Percentiles rank a stretch among this genome's conserved stretches.
Evolutionary conservation across 2,329 filamentous ascomycete genomes (phyloP).

Genomic region (Sphaerulina vaccinii): DNA sequence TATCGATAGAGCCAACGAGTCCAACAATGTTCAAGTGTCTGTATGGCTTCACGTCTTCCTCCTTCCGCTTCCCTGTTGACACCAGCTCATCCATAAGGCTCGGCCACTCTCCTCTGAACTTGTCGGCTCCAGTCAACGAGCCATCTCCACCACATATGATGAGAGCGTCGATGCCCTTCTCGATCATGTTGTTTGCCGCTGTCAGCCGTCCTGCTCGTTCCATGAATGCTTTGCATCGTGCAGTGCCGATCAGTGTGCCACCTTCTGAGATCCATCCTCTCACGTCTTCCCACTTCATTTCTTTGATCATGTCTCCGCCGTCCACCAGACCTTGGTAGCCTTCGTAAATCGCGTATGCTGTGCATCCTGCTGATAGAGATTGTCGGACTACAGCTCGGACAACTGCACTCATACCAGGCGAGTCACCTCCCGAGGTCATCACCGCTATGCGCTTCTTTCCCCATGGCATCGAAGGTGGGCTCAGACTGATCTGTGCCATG

Average conservation of each 20-base stretch:
- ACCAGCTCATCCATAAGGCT: constrained; percentile 83
- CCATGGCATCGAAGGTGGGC: constrained; percentile 32
- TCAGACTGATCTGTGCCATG: constrained; percentile 36
- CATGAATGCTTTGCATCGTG: constrained; percentile 88
- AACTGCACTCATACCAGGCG: constrained; percentile 90
- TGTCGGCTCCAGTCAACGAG: constrained; percentile 91
- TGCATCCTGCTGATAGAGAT: constrained; percentile 70
- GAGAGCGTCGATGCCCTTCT: constrained; percentile 89
- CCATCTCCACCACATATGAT: constrained; percentile 97
- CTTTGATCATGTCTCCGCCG: constrained; percentile 81
- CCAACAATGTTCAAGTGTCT: constrained; percentile 92
- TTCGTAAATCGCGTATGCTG: constrained; percentile 64
- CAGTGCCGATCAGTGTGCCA: constrained; percentile 93
- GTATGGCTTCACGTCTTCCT: constrained; percentile 71
- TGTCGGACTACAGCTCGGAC: constrained; percentile 89
- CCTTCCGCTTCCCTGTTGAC: constrained; percentile 66
- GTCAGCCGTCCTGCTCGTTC: constrained; percentile 78
- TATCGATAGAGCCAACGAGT: constrained; percentile 95
- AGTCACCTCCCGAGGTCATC: constrained; percentile 93
- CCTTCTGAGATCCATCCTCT: constrained; percentile 91
- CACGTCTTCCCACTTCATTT: constrained; percentile 90
- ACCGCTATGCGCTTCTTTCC: constrained; percentile 70
- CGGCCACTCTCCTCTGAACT: constrained; percentile 90
- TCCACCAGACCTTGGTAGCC: constrained; percentile 94
- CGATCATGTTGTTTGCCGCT: constrained; percentile 91